phyloP scores from a whole-genome alignment of 768 basidiomycete genomes.

The Mycena pura region DNA sequence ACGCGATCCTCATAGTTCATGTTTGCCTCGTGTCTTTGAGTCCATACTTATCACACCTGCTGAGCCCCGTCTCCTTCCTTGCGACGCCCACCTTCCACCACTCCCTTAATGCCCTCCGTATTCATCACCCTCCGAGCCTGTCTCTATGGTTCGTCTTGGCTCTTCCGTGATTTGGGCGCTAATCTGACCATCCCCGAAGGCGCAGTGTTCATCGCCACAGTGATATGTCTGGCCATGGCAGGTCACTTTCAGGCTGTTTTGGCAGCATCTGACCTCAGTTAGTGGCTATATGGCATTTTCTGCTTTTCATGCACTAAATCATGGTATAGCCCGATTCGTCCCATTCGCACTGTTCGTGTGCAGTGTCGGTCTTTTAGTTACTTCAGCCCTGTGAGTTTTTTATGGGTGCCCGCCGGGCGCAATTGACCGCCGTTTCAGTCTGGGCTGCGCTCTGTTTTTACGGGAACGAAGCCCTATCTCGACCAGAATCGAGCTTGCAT shows the following conservation, averaged over 20 bases:
- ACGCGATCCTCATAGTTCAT: conserved; percentile 22
- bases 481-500: conserved; percentile 76
- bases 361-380: conserved; percentile 70
- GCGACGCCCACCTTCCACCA: conserved; percentile 26
- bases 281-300: conserved; percentile 34
- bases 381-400: conserved; percentile 64
- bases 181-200: conserved; percentile 44
- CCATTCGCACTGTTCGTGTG: conserved; percentile 87
- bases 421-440: conserved; percentile 44
- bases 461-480: conserved; percentile 78
- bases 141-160: conserved; percentile 61
- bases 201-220: conserved; percentile 73
- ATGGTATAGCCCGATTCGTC: conserved; percentile 75
- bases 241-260: conserved; percentile 77
- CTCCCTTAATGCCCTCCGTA: conserved; percentile 62
- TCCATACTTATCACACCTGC: conserved; percentile 18
- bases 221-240: conserved; percentile 82
- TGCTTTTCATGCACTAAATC: conserved; percentile 14
- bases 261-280: conserved; percentile 82
- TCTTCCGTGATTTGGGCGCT: background rate
- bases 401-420: background rate
- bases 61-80: conserved; percentile 3
- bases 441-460: conserved; percentile 69
- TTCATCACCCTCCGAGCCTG: conserved; percentile 74
- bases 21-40: conserved; percentile 27